phyloP scores from a whole-genome alignment of 495 filamentous ascomycete genomes.

The Trichocladium uniseriatum region DNA sequence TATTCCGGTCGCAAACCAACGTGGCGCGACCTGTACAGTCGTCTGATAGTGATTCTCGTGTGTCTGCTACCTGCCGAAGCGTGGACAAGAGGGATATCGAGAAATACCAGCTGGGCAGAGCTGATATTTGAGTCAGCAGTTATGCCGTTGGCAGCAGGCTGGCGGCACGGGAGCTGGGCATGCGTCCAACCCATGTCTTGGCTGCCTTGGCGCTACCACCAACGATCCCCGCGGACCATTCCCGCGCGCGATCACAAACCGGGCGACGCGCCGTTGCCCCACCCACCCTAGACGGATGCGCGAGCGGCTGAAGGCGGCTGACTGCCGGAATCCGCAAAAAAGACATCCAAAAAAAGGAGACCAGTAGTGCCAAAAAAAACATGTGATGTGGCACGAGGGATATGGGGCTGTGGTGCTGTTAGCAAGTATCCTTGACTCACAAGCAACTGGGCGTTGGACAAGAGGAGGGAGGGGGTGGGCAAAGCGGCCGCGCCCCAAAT shows the following conservation, averaged over 20 bases:
- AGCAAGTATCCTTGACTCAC: no score
- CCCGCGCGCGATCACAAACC: constrained; percentile 1
- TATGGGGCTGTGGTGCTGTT: no score
- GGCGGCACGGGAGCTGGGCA: constrained; percentile 8
- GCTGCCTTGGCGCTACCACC: constrained; percentile 8
- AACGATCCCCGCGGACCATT: neutral
- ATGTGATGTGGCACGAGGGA: no score
- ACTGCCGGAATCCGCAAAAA: neutral
- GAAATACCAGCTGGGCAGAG: neutral
- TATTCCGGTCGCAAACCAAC: neutral
- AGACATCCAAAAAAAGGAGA: neutral
- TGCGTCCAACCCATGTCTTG: neutral
- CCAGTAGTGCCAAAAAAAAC: no score
- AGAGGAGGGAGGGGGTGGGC: no score
- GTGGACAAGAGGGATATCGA: neutral
- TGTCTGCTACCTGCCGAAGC: neutral
- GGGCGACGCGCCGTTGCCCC: constrained; percentile 1
- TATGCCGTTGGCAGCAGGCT: neutral
- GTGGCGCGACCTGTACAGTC: neutral
- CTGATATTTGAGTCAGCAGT: constrained; percentile 4
- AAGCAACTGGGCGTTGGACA: no score
- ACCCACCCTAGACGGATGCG: neutral
- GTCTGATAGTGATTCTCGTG: neutral
- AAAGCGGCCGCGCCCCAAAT: no score
- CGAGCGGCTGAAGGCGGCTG: constrained; percentile 6